phyloP scores from a whole-genome alignment of 768 basidiomycete genomes.

The Podaxis sp. region DNA sequence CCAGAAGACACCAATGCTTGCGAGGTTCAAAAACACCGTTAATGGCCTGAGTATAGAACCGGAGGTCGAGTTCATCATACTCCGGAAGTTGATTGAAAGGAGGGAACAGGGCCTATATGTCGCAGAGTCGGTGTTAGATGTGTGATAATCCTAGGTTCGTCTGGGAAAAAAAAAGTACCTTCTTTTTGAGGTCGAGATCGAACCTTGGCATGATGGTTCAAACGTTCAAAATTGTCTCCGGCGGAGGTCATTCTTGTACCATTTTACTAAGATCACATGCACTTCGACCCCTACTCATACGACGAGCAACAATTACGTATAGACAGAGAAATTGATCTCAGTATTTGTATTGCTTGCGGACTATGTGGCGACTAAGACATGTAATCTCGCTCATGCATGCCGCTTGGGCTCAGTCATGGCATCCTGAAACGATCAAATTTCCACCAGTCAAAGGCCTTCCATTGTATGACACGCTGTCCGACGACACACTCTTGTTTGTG shows the following conservation, averaged over 20 bases:
- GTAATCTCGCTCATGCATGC: neutral
- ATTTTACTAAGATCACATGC: too few species aligned
- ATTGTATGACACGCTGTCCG: neutral
- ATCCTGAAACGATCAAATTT: constrained; percentile 4
- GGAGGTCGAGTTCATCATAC: neutral
- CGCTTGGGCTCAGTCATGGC: neutral
- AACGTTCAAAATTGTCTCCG: neutral
- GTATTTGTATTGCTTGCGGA: too few species aligned
- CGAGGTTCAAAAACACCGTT: constrained; percentile 16
- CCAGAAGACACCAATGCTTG: constrained; percentile 34
- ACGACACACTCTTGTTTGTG: constrained; percentile 12
- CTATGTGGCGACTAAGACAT: neutral
- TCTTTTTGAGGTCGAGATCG: neutral
- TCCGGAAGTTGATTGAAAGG: neutral
- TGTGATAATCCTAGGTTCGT: neutral
- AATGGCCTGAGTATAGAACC: neutral
- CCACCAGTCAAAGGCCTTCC: constrained; percentile 9
- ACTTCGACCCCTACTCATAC: too few species aligned
- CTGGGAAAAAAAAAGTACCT: neutral
- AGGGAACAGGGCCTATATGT: neutral
- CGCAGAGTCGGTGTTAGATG: neutral
- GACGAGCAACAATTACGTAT: too few species aligned
- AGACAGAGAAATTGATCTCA: too few species aligned
- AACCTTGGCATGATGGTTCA: neutral
- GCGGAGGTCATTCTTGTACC: too few species aligned